phyloP scores from a whole-genome alignment of 805 yeast genomes.

The Metschnikowia peoriensis region DNA sequence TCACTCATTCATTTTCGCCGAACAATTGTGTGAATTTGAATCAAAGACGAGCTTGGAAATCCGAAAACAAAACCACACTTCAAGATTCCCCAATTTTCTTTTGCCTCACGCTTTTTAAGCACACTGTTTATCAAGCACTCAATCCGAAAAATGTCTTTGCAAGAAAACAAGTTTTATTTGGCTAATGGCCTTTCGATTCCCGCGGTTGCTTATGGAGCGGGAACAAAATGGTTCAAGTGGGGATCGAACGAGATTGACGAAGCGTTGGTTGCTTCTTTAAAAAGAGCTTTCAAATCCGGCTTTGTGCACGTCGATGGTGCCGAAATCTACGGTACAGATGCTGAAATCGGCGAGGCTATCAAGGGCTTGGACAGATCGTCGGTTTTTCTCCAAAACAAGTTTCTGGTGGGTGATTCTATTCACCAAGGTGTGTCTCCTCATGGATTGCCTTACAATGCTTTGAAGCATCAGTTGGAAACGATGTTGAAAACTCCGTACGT shows the following conservation, averaged over 20 bases:
- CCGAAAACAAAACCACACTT: neutral
- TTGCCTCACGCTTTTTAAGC: neutral
- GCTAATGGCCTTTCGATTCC: slow-evolving; percentile 41
- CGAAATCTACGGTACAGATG: slow-evolving; percentile 59
- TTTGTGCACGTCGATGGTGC: slow-evolving; percentile 67
- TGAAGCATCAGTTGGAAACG: slow-evolving; percentile 36
- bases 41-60: neutral
- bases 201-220: slow-evolving; percentile 49
- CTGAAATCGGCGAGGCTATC: slow-evolving; percentile 54
- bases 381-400: slow-evolving; percentile 62
- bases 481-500: slow-evolving; percentile 43
- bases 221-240: slow-evolving; percentile 44
- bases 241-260: slow-evolving; percentile 25
- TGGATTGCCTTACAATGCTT: slow-evolving; percentile 39
- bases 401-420: slow-evolving; percentile 23
- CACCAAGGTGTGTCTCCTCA: slow-evolving; percentile 9
- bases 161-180: slow-evolving; percentile 25
- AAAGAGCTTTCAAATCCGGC: slow-evolving; percentile 48
- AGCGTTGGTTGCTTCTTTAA: slow-evolving; percentile 44
- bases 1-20: neutral
- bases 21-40: neutral
- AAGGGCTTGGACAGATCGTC: slow-evolving; percentile 41
- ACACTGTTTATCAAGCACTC: neutral
- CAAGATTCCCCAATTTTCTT: neutral
- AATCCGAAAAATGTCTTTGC: slow-evolving; percentile 14